phyloP scores from a whole-genome alignment of 208 protist genomes.

The Leishmania tarentolae region DNA sequence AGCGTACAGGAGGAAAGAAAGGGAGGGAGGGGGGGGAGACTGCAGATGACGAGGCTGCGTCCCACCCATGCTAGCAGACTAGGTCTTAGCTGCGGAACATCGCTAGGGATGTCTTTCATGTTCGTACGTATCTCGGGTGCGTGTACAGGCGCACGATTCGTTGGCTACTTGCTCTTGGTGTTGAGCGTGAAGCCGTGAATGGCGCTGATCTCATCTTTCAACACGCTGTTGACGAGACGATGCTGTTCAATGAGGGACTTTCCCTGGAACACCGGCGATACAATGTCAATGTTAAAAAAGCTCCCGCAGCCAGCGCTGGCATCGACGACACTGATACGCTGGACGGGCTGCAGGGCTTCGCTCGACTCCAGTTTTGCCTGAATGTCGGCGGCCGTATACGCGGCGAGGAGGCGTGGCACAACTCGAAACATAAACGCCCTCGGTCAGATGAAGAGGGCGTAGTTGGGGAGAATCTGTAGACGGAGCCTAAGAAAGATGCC shows the following conservation, averaged over 20 bases:
- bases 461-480: neutral
- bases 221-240: slow-evolving; percentile 75
- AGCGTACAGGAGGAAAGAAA: neutral
- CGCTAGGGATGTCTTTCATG: no score
- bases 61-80: neutral
- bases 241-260: slow-evolving; percentile 87
- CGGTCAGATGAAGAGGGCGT: neutral
- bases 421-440: slow-evolving; percentile 23
- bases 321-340: slow-evolving; percentile 67
- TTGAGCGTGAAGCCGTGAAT: slow-evolving; percentile 90
- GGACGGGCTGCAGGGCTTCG: slow-evolving; percentile 54
- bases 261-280: slow-evolving; percentile 70
- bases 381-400: slow-evolving; percentile 65
- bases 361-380: slow-evolving; percentile 70
- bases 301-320: slow-evolving; percentile 80
- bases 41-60: neutral
- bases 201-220: slow-evolving; percentile 81
- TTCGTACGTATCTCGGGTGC: no score
- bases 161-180: slow-evolving; percentile 31
- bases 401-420: slow-evolving; percentile 19
- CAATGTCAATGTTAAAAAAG: slow-evolving; percentile 85
- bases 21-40: neutral
- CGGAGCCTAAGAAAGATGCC: neutral
- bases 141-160: no score
- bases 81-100: no score